These are phyloP conservation scores for Coemansia sp. DNA, from an alignment of 192 early-diverging fungal genomes.

Conservation along the genomic window DNA sequence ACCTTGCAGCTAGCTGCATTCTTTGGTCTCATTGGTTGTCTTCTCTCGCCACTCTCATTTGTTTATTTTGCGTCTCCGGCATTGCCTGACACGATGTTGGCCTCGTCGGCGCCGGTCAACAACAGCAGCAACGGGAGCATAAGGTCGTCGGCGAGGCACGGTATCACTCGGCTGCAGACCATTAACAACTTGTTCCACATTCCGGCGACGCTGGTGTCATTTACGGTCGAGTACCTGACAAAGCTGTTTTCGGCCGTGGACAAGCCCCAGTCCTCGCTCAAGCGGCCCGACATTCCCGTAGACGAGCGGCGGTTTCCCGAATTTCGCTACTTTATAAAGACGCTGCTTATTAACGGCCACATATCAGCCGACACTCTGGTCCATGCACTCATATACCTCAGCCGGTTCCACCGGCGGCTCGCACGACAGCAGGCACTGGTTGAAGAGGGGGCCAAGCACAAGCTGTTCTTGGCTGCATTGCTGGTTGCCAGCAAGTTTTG, in stretches of 20 bases:
- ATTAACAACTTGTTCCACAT: constrained; percentile 41
- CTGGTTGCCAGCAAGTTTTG: constrained; percentile 57
- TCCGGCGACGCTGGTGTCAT: constrained; percentile 33
- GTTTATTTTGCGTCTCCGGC: constrained; percentile 4
- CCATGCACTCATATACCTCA: constrained; percentile 51
- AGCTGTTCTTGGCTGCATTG: constrained; percentile 45
- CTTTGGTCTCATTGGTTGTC: not conserved
- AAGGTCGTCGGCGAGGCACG: not conserved
- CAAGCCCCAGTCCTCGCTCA: constrained; percentile 24
- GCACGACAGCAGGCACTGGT: constrained; percentile 28
- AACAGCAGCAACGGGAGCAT: constrained; percentile 11
- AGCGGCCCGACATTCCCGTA: constrained; percentile 24
- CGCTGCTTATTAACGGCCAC: constrained; percentile 47
- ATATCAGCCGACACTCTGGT: constrained; percentile 51
- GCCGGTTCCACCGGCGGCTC: constrained; percentile 37
- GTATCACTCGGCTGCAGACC: constrained; percentile 1
- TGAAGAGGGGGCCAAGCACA: constrained; percentile 52
- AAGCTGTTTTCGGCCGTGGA: constrained; percentile 48
- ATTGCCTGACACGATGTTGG: not conserved
- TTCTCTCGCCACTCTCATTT: not conserved
- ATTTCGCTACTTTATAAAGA: constrained; percentile 47
- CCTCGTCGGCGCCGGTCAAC: not conserved
- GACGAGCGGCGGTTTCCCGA: constrained; percentile 44
- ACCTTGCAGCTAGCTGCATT: too few species aligned
- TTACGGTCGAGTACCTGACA: constrained; percentile 42